phyloP scores from a whole-genome alignment of 225 moss, liverwort and hornwort species.

The Rhytidiadelphus loreus region DNA sequence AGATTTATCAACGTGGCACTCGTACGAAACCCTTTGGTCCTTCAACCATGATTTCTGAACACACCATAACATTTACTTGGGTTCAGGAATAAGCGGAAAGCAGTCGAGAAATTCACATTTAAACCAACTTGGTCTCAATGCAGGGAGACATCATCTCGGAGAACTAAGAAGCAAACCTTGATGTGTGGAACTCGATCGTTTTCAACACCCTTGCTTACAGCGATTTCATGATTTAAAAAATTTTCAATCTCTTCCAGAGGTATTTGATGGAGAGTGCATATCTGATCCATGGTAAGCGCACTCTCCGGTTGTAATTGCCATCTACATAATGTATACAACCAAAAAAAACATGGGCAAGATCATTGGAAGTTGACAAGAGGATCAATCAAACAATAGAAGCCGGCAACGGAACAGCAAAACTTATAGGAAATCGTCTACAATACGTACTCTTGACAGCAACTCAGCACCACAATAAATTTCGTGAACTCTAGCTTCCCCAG shows the following conservation, averaged over 20 bases:
- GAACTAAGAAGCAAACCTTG: neutral
- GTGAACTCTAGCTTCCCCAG: slow-evolving; percentile 16
- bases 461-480: slow-evolving; percentile 11
- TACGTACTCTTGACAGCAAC: slow-evolving; percentile 17
- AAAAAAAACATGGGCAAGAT: neutral
- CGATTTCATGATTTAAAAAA: neutral
- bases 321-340: neutral
- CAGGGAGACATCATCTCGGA: neutral
- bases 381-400: neutral
- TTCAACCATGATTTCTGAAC: slow-evolving; percentile 24
- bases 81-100: neutral
- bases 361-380: neutral
- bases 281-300: slow-evolving; percentile 11
- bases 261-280: neutral
- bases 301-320: slow-evolving; percentile 5
- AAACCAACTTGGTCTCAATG: neutral
- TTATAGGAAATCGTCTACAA: neutral
- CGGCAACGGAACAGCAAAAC: neutral
- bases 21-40: slow-evolving; percentile 1
- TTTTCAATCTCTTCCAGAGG: slow-evolving; percentile 8
- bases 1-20: slow-evolving; percentile 15
- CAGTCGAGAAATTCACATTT: neutral
- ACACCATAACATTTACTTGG: neutral
- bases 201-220: neutral
- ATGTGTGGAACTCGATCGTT: neutral